Conservation (phyloP, 129 eudicot genomes). For the Artemisia tridentata region DNA sequence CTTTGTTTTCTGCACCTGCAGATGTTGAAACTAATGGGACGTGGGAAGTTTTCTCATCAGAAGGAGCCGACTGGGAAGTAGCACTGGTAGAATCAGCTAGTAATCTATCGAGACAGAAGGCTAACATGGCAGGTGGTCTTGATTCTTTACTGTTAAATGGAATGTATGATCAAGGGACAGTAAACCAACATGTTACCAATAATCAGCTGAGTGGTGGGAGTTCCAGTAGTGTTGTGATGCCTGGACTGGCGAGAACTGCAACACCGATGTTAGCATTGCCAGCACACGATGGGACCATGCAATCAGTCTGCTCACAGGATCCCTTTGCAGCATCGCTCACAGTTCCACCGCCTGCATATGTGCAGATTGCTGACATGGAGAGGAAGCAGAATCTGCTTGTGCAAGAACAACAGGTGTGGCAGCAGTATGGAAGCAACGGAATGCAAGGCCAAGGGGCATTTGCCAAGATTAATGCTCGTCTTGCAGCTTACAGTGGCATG, state of each 20-base stretch:
- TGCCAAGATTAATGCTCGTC: conserved; percentile 31
- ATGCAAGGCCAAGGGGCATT: conserved; percentile 65
- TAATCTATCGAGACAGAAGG: conserved; percentile 49
- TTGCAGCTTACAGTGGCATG: conserved; percentile 31
- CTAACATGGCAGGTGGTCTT: conserved; percentile 56
- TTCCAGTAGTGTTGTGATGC: conserved; percentile 52
- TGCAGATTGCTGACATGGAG: conserved; percentile 67
- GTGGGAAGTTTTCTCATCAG: conserved; percentile 50
- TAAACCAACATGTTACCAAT: conserved; percentile 50
- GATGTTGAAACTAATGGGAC: conserved; percentile 31
- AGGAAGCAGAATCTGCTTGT: conserved; percentile 55
- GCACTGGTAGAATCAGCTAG: conserved; percentile 61
- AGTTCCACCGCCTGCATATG: conserved; percentile 57
- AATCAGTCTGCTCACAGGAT: conserved; percentile 45
- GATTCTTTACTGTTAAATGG: conserved; percentile 60
- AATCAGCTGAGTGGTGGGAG: conserved; percentile 49
- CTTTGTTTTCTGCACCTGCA: conserved; percentile 57
- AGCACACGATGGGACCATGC: conserved; percentile 53
- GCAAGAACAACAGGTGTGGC: conserved; percentile 59
- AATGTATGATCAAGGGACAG: conserved; percentile 63
- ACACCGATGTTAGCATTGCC: conserved; percentile 56
- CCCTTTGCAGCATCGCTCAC: conserved; percentile 68
- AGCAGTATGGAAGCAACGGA: conserved; percentile 53
- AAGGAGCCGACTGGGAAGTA: conserved; percentile 60
- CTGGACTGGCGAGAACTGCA: conserved; percentile 41